Evolutionary conservation across 495 filamentous ascomycete species (phyloP).

Genomic region (Patellaria atrata): DNA sequence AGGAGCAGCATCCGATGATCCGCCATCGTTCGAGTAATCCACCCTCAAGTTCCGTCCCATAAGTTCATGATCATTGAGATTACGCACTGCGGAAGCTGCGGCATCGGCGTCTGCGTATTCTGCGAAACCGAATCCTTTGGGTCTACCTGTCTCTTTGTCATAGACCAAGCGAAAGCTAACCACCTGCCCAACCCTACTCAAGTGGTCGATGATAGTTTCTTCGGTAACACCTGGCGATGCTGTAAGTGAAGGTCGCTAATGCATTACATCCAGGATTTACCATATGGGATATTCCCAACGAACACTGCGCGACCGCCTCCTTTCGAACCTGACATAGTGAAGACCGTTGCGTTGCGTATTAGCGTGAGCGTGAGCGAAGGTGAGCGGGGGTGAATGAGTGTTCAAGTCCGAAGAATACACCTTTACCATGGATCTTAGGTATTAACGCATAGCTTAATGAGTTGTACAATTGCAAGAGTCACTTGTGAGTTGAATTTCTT

Average conservation of each 20-base stretch:
- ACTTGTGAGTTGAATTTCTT: no score
- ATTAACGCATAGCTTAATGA: no score
- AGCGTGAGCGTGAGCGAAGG: no score
- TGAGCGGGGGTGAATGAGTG: no score
- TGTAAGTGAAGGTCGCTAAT: not conserved
- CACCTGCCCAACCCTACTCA: constrained; percentile 74
- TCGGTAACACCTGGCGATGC: constrained; percentile 60
- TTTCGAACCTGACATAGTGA: no score
- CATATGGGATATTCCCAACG: constrained; percentile 32
- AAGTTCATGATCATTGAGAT: constrained; percentile 89
- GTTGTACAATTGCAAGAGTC: no score
- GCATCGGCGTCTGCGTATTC: constrained; percentile 85
- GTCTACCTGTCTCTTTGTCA: constrained; percentile 86
- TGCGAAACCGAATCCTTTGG: constrained; percentile 93
- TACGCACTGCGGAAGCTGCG: constrained; percentile 86
- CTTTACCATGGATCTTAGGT: no score
- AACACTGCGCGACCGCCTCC: constrained; percentile 24
- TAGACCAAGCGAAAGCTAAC: constrained; percentile 90
- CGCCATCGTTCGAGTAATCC: constrained; percentile 86
- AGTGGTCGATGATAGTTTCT: constrained; percentile 85
- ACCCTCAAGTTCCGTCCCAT: constrained; percentile 91
- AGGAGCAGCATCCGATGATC: constrained; percentile 51
- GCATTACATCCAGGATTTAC: constrained; percentile 8
- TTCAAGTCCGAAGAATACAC: no score
- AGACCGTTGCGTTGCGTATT: no score